Evolutionary conservation across 208 protist species (phyloP).

Genomic region (Crithidia thermophila): DNA sequence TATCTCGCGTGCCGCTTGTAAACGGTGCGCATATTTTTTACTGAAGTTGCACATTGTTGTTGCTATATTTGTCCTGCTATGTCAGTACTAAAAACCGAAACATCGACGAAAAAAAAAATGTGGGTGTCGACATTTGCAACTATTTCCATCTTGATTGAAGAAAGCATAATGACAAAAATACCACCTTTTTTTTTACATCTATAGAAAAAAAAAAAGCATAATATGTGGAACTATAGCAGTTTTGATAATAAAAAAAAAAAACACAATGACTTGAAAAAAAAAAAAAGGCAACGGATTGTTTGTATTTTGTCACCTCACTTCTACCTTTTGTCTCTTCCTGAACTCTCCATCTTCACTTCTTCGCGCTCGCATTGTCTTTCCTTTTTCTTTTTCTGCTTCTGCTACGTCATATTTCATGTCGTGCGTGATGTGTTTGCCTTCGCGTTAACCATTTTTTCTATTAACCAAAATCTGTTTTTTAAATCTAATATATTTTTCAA

Average conservation of each 20-base stretch:
- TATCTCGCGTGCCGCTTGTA: no score
- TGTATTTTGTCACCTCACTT: not conserved
- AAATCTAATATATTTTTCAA: not conserved
- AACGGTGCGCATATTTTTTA: no score
- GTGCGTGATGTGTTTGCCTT: conserved; percentile 8
- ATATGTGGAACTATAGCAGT: conserved; percentile 1
- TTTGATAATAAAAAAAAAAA: conserved; percentile 27
- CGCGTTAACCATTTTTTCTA: conserved; percentile 12
- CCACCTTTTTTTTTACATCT: no score
- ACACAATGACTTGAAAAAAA: not conserved
- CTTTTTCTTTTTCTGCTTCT: not conserved
- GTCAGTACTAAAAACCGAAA: no score
- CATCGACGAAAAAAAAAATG: no score
- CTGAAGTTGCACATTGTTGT: no score
- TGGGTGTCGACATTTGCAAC: no score
- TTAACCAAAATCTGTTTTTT: conserved; percentile 12
- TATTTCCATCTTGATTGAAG: no score
- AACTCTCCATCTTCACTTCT: no score
- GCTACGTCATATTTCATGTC: not conserved
- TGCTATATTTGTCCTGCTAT: no score
- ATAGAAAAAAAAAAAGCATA: not conserved
- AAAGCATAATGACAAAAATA: no score
- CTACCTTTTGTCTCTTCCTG: not conserved
- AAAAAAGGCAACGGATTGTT: no score
- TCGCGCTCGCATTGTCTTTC: not conserved